A percentile compares a stretch with the other conserved stretches of the same genome.
phyloP scores from a whole-genome alignment of 495 filamentous ascomycete species.

The Tricharina praecox region DNA sequence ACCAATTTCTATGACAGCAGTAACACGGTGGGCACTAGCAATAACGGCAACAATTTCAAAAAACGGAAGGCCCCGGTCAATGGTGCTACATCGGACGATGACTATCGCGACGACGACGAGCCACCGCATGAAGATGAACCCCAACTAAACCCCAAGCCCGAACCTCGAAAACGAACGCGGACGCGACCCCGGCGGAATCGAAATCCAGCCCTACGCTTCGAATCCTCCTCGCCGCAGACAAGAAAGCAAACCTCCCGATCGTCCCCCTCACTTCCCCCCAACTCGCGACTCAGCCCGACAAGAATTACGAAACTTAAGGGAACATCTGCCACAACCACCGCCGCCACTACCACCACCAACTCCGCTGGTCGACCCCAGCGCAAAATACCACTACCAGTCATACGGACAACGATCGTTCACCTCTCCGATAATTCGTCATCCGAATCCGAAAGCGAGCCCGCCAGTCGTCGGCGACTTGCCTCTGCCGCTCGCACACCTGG shows the following conservation, averaged over 20 bases:
- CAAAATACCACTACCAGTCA: constrained; percentile 18
- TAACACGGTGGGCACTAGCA: too few relatives aligned
- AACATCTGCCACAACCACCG: constrained; percentile 9
- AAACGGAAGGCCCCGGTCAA: constrained; percentile 13
- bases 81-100: constrained; percentile 17
- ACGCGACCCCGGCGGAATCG: constrained; percentile 13
- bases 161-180: too few relatives aligned
- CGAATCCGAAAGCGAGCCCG: constrained; percentile 16
- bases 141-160: not conserved
- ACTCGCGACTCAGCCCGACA: constrained; percentile 15
- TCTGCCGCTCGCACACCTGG: constrained; percentile 18
- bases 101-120: constrained; percentile 16
- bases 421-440: too few relatives aligned
- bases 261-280: constrained; percentile 20
- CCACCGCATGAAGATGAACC: constrained; percentile 8
- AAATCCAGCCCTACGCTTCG: constrained; percentile 13
- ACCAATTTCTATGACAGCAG: too few relatives aligned
- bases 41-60: not conserved
- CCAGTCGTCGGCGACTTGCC: constrained; percentile 11
- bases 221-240: constrained; percentile 8
- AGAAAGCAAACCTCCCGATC: constrained; percentile 12
- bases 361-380: constrained; percentile 14
- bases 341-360: too few relatives aligned
- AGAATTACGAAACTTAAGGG: constrained; percentile 14
- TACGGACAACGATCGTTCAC: constrained; percentile 16